Evolutionary conservation across 1,139 yeast genomes (phyloP), one percentile per base, ranked within the genome.

Genomic region (Arxiozyma slooffiae): DNA sequence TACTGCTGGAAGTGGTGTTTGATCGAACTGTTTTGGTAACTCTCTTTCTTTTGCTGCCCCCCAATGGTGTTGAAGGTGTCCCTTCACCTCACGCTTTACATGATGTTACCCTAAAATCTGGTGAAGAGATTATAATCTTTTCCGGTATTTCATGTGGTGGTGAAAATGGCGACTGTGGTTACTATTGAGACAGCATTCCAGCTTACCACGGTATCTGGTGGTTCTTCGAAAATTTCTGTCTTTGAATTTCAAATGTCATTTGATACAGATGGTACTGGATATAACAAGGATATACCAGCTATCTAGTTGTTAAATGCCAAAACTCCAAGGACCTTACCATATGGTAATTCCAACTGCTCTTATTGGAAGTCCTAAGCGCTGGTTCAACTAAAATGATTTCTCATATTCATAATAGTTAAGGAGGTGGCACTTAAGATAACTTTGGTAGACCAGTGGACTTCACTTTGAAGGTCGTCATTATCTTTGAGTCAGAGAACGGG

Each of bases 251-350:
- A 77, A 62, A 90, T 90, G 97, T 97, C 98, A 49, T 70, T 75
- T 50, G 95, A 85, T 60, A 63, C 72, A 21, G 68, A 64, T 36
- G 59, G 68, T 34, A 51, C 70, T 34, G 68, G 73, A 42, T 73
- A 73, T 57, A 77, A 81, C 65, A 78, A 77, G 64, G 90, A 90
- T 68, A 88, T 89, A 96, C 97, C 97, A 51, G 97, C 97, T 42
- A 81, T 90, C 63, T 90, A 97, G 98, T 74, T 90, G 64, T 79
- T 90, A 67, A 90, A 90, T 66, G 96, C 97, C 44, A 84, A 86
- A 70, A 86, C 90, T 61, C 96, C 97, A 64, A 82, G 97, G 73
- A 90, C 96, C 51, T 70, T 85, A 55, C 97, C 92, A 73, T 92
- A 90, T 66, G 94, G 94, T 66, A 75, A 74, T 52, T 71, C 81